Conservation (phyloP, 1,139 yeast species). For the Nakaseomyces glabratus region DNA sequence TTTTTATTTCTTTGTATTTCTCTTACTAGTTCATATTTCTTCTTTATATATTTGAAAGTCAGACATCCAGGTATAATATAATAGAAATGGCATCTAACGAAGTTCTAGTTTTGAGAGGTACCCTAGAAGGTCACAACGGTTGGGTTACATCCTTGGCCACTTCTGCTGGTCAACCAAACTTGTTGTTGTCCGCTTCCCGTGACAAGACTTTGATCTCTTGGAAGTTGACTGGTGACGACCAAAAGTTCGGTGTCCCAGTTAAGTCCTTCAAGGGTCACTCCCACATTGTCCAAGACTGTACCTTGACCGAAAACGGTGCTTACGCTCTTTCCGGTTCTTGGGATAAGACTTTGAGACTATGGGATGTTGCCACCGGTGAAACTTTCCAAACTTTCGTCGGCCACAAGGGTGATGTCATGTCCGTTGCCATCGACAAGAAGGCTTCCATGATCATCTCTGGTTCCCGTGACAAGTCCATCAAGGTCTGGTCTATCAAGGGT, state of each 20-base stretch:
- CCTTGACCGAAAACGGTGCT: slow-evolving; percentile 96
- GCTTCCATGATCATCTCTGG: slow-evolving; percentile 98
- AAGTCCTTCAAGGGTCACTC: slow-evolving; percentile 97
- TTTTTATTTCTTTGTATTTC: slow-evolving; percentile 2
- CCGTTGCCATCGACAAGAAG: slow-evolving; percentile 93
- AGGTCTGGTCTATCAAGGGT: slow-evolving; percentile 99
- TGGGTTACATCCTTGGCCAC: slow-evolving; percentile 99
- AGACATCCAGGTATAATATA: slow-evolving; percentile 7
- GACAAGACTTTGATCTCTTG: slow-evolving; percentile 98
- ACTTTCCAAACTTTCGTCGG: slow-evolving; percentile 95
- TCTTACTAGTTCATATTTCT: background rate
- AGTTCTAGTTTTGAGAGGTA: slow-evolving; percentile 99
- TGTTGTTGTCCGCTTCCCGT: slow-evolving; percentile 97
- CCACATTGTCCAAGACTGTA: slow-evolving; percentile 97
- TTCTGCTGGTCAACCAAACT: slow-evolving; percentile 97
- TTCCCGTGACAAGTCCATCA: slow-evolving; percentile 98
- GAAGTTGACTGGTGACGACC: slow-evolving; percentile 97
- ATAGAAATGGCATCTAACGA: slow-evolving; percentile 49
- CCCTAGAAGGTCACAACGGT: slow-evolving; percentile 89
- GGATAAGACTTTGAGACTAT: slow-evolving; percentile 98
- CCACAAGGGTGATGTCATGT: slow-evolving; percentile 94
- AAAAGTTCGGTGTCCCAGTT: slow-evolving; percentile 97
- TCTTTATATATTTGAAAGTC: background rate
- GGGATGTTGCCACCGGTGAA: slow-evolving; percentile 96
- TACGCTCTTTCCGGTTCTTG: slow-evolving; percentile 98